phyloP scores from a whole-genome alignment of 345 rosid species.

The Leavenworthia alabamica region DNA sequence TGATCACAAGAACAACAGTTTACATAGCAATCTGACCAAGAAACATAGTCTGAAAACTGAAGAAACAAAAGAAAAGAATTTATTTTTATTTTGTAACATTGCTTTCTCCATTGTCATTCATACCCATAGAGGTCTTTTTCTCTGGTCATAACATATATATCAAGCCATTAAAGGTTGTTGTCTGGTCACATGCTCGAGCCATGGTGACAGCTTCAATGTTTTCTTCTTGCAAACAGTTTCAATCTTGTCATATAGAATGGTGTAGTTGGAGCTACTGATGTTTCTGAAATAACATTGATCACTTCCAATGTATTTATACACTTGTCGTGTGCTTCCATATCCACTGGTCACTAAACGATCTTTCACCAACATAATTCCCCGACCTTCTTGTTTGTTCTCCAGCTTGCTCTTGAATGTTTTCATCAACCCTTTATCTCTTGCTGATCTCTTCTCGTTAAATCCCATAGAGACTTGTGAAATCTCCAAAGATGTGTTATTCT shows the following conservation, averaged over 20 bases:
- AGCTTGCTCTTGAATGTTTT: constrained; percentile 33
- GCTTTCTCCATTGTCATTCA: not conserved
- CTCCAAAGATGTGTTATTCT: constrained; percentile 28
- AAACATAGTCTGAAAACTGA: not conserved
- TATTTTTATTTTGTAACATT: not conserved
- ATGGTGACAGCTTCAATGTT: constrained; percentile 11
- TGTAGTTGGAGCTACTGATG: constrained; percentile 63
- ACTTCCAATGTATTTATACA: constrained; percentile 42
- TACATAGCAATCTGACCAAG: not conserved
- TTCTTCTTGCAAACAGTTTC: constrained; percentile 30
- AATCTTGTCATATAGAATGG: constrained; percentile 45
- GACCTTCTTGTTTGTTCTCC: constrained; percentile 47
- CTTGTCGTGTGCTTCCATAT: constrained; percentile 48
- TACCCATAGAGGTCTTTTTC: not conserved
- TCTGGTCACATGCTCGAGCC: not conserved
- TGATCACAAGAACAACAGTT: not conserved
- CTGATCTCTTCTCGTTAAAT: constrained; percentile 46
- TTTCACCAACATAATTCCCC: constrained; percentile 42
- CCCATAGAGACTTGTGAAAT: constrained; percentile 46
- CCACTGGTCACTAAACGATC: constrained; percentile 44
- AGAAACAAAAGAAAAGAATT: not conserved
- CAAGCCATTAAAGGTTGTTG: constrained; percentile 5
- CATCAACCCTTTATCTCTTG: constrained; percentile 17
- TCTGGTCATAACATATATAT: not conserved
- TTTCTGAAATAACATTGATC: constrained; percentile 65